Base-by-base conservation (phyloP, 805 yeast species). In the Schwanniomyces pseudopolymorphus region DNA sequence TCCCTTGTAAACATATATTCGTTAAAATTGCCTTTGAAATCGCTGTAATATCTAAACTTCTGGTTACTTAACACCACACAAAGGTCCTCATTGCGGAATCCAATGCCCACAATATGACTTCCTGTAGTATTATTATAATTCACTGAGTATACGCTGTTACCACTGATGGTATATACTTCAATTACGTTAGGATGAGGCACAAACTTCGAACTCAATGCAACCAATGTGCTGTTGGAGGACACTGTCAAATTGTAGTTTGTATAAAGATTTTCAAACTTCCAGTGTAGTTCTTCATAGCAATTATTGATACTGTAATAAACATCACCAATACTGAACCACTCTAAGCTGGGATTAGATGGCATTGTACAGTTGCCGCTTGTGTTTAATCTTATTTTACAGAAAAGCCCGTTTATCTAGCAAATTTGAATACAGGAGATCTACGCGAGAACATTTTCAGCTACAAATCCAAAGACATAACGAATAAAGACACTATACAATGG, bases 321-420 rank as follows among this genome's bases (percentile, higher is more conserved):
- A 61, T 82, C 81, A 44, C 80, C 83, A 16, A 90, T 74, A 52
- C 84, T 77, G 61, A 89, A 96, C 97, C 97, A 90, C 38, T 77
- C 77, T 50, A 75, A 59, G 53, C 77, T 71, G 10, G 80, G 81
- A 53, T 63, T 70, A 2, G 70, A 51, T 27, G 56, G 53, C 63
- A 60, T 59, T n/a, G 40, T 24, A n/a, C 19, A 6, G 28, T 26
- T 16, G 17, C 33, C 33, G 33, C 11, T 16, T n/a, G 6, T n/a
- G 6, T 31, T 10, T 31, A 14, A 31, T 9, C 10, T 3, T 9
- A 26, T 4, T 11, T 7, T 26, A 26, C 13, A 26, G 28, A 26
- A 26, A 13, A 26, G 28, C 10, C 13, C 8, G 3, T 26, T 26
- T 26, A 26, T 26, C 28, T 26, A 26, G 5, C 10, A 11, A 33